Evolutionary conservation across 176 grass and related monocot species (phyloP), one percentile per base, ranked within the genome.

Genomic region (Oryza punctata): DNA sequence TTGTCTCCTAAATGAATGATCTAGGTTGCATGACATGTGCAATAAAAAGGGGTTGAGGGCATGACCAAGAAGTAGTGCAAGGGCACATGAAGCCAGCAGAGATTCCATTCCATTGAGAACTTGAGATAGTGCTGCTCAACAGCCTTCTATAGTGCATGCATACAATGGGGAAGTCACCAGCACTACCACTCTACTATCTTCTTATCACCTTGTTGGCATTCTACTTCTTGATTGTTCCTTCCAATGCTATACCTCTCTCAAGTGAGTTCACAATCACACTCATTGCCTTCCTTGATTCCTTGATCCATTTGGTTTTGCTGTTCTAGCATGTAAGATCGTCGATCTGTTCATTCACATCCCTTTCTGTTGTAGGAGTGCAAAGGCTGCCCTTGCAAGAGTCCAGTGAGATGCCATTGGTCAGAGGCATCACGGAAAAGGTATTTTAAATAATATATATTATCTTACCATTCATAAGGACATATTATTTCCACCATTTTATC

Each of bases 161-260:
- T 59, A 75, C 43, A 38, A 90, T 90, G 88, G 81, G 75, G 87
- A 90, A 63, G 75, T 28, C 47, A 77, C 63, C 77, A 77, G 76
- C n/a, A 45, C 1, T 26, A 28, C 4, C 52, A 57, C 52, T 57
- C 52, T 57, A 87, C 25, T 73, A 3, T 24, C 80, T 87, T 47
- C 69, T 75, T 65, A n/a, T 87, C 63, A 80, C 83, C 69, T 72
- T 87, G 76, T 29, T 92, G 2, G 38, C 68, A 60, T 85, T 88
- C 67, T 83, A 57, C 46, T 10, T 85, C 43, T 41, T 90, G 47
- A 46, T 87, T 37, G 45, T 85, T 37, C 65, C 73, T 19, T 92
- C 87, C 67, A 82, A 67, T 79, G 89, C 92, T 38, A 66, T 91
- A 69, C 84, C 92, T 73, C 69, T 82, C 21, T 87, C 92, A 87